Evolutionary conservation across 768 basidiomycete genomes (phyloP), one percentile per base, ranked within the genome.

Genomic region (Polyporus arcularius): DNA sequence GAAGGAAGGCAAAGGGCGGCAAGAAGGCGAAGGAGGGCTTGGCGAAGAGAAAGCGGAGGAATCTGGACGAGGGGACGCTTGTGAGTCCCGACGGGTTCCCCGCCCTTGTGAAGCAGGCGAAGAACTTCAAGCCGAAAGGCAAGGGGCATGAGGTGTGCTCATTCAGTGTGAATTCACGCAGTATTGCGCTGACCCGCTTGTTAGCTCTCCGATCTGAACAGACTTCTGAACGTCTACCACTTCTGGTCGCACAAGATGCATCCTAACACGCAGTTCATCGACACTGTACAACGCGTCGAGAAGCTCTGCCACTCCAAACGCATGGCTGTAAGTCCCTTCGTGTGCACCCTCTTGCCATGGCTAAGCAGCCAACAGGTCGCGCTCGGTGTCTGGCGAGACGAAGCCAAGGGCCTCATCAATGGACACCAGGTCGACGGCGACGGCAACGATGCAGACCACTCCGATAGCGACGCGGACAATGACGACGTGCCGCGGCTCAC

Each of bases 221-320:
- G 90, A 41, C 75, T 98, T 14, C 78, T 98, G 56, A 85, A 87
- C 62, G 77, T 90, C 39, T 98, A 98, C 71, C 94, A 95, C 69
- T 90, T 94, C 67, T 99, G 97, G 97, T 83, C 94, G 4, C 97
- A 98, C 76, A 84, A 82, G 67, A 80, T 99, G 80, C 96, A 90
- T 70, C 97, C 97, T 4, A 93, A 90, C 68, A 88, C 85, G 4
- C 87, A 89, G 42, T 97, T 98, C 72, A 80, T 80, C 47, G 95
- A 97, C 69, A 96, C 94, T 0, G 86, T 96, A 5, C 76, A 85
- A 35, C 82, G 89, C 10, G 85, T 98, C 10, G 96, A 99, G 78
- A 92, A 89, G 67, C 73, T 97, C 11, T 97, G 93, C 70, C 90
- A 91, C 65, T 88, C 90, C 6, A 85, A 86, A 53, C 84, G 90